Base-by-base conservation (phyloP, 345 rosid genomes). In the Aquilaria yunnanensis region DNA sequence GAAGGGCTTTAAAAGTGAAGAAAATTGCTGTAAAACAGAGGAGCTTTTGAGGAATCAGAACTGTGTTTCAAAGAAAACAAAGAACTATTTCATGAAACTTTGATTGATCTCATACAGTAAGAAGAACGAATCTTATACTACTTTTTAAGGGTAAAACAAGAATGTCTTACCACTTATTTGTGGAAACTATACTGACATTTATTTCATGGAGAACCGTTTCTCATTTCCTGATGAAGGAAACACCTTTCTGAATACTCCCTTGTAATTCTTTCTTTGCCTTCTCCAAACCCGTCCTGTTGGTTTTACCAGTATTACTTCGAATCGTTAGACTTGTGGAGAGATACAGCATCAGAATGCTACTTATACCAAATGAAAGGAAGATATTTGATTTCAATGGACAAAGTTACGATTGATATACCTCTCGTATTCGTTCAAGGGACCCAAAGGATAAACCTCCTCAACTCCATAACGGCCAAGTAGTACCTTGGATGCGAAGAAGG, bases 401-500 rank as follows among this genome's bases (percentile, higher is more conserved):
- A 43, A 16, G 41, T 30, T 11, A 30, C 30, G 12, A 54, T 2
- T 62, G 10, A 56, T 74, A 48, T 14, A 88, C 96, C 98, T 93
- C 75, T 93, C 98, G 3, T 81, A 86, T 55, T 84, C 97, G 37
- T 82, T 93, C 69, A 93, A 67, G 3, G 87, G 95, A 14, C 96
- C 99, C 9, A 94, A 86, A 60, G 96, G 76, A 50, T 73, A 71
- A 51, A 94, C 81, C 78, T 88, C 92, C 50, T 88, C 96, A 13
- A 83, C 69, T 68, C 99, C 99, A 66, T 55, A 63, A 32, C 95
- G 85, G 14, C 99, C 88, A 4, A 94, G 80, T 48, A 84, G 81
- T 57, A 94, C 95, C 70, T 90, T 94, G 49, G 95, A 76, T 57
- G 99, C 95, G 5, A 94, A 94, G 85, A 83, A 94, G 12, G 99